Conservation (phyloP, 345 rosid genomes). For the Mercurialis annua region DNA sequence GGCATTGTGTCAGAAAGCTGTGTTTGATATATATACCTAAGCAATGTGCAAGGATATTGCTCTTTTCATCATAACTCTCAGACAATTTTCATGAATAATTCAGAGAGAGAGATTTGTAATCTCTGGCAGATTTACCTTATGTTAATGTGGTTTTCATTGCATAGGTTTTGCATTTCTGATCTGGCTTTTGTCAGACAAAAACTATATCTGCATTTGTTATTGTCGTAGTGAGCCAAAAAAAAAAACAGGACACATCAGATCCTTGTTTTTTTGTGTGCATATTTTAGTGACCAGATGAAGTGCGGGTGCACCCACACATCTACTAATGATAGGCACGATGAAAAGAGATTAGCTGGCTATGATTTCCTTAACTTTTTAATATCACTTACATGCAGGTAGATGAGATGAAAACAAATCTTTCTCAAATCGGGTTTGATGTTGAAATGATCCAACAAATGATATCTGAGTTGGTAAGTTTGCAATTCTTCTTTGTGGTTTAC, state of each 20-base stretch:
- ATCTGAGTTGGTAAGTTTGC: conserved; percentile 69
- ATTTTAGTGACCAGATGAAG: neutral
- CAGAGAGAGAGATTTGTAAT: neutral
- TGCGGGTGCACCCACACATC: neutral
- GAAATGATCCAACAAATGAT: conserved; percentile 66
- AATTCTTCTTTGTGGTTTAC: conserved; percentile 9
- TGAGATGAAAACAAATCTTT: conserved; percentile 64
- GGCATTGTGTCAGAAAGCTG: no score
- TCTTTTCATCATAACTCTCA: neutral
- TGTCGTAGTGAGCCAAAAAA: neutral
- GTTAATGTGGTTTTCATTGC: neutral
- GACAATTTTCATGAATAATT: neutral
- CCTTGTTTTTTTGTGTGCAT: neutral
- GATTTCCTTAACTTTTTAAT: conserved; percentile 17
- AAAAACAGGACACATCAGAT: neutral
- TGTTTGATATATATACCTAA: no score
- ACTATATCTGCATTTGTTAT: neutral
- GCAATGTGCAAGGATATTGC: no score
- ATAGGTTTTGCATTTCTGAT: neutral
- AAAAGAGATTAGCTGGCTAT: neutral
- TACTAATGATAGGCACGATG: neutral
- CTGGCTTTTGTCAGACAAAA: neutral
- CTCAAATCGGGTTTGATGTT: conserved; percentile 72
- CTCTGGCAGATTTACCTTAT: neutral
- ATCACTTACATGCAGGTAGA: conserved; percentile 50